These are phyloP conservation scores for Tylopilus sp. DNA, from an alignment of 1,284 basidiomycete species.

Conservation along the genomic window DNA sequence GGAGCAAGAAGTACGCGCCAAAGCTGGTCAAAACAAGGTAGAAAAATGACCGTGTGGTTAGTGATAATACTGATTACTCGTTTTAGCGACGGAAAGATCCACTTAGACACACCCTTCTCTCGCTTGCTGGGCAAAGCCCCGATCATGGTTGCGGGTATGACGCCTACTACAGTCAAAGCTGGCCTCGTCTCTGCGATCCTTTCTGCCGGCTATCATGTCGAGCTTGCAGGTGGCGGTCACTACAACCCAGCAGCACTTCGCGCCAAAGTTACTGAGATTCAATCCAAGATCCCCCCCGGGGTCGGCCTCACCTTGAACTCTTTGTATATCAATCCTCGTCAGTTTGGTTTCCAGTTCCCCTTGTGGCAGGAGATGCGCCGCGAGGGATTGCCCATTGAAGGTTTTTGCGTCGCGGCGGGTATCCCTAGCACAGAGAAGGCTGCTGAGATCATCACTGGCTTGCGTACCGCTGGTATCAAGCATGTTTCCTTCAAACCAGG, in stretches of 20 bases:
- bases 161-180: slow-evolving; percentile 88
- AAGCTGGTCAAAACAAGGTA: slow-evolving; percentile 86
- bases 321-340: slow-evolving; percentile 97
- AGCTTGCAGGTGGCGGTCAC: slow-evolving; percentile 96
- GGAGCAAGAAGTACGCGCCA: slow-evolving; percentile 87
- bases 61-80: slow-evolving; percentile 12
- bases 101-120: slow-evolving; percentile 95
- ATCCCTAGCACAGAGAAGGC: slow-evolving; percentile 93
- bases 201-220: slow-evolving; percentile 92
- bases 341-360: slow-evolving; percentile 96
- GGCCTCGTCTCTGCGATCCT: slow-evolving; percentile 91
- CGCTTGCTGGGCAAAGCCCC: slow-evolving; percentile 93
- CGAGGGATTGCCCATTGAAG: slow-evolving; percentile 94
- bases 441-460: slow-evolving; percentile 82
- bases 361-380: slow-evolving; percentile 97
- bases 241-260: slow-evolving; percentile 89
- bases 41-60: slow-evolving; percentile 14
- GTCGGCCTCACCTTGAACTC: slow-evolving; percentile 93
- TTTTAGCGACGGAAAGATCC: slow-evolving; percentile 78
- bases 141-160: slow-evolving; percentile 99
- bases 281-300: slow-evolving; percentile 76
- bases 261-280: slow-evolving; percentile 86
- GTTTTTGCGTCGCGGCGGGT: slow-evolving; percentile 97
- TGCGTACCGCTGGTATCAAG: slow-evolving; percentile 81
- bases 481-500: slow-evolving; percentile 98